A percentile compares a stretch with the other conserved stretches of the same genome.
These are phyloP conservation scores for Scedosporium boydii DNA, from an alignment of 2,329 filamentous ascomycete genomes.

Conservation along the genomic window DNA sequence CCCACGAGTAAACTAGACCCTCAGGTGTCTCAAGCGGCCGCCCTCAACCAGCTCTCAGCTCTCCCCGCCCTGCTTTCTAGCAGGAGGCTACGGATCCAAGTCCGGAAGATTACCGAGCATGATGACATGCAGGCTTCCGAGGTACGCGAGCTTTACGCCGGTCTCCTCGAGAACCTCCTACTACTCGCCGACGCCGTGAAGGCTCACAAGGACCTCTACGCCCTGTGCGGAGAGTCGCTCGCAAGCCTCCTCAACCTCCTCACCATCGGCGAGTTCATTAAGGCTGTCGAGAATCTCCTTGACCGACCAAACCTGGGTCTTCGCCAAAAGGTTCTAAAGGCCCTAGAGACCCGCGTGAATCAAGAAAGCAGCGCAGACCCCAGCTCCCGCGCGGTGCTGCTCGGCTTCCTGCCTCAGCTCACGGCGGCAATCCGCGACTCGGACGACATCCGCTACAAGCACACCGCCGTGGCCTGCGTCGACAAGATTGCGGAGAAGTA, in stretches of 20 bases:
- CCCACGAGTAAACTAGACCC: constrained; percentile 6
- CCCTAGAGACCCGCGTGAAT: constrained; percentile 71
- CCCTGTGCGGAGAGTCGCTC: constrained; percentile 58
- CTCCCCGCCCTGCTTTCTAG: constrained; percentile 50
- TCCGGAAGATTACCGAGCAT: constrained; percentile 44
- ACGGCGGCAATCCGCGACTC: constrained; percentile 67
- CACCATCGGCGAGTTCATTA: constrained; percentile 81
- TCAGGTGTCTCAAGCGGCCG: constrained; percentile 28
- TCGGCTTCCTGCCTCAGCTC: constrained; percentile 71
- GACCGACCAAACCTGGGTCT: constrained; percentile 65
- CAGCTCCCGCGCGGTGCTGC: constrained; percentile 57
- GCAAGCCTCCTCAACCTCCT: constrained; percentile 75
- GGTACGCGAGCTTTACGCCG: constrained; percentile 59
- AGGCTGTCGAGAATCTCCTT: constrained; percentile 74
- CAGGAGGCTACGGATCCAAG: constrained; percentile 45
- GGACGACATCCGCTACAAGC: constrained; percentile 64
- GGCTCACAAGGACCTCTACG: constrained; percentile 43
- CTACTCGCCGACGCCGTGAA: constrained; percentile 57
- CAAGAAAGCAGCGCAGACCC: constrained; percentile 61
- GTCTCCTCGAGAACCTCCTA: constrained; percentile 56
- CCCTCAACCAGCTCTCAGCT: constrained; percentile 44
- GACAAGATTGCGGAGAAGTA: constrained; percentile 93
- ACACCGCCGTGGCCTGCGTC: constrained; percentile 79
- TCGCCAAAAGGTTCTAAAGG: constrained; percentile 69
- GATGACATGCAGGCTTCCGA: constrained; percentile 59